Evolutionary conservation across 805 yeast genomes (phyloP).

Genomic region (Wickerhamiella parazyma): DNA sequence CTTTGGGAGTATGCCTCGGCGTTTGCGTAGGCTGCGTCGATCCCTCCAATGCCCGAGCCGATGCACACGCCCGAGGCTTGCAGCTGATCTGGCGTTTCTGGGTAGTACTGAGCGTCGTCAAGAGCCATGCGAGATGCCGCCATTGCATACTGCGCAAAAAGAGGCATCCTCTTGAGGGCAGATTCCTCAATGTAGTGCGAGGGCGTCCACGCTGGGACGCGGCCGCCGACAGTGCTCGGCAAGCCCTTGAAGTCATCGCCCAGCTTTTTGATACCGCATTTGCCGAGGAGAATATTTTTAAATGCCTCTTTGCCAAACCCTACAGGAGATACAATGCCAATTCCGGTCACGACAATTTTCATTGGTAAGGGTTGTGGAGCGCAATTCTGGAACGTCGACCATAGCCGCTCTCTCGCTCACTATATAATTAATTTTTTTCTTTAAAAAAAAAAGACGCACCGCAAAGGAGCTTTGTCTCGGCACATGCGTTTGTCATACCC

Average conservation of each 20-base stretch:
- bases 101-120: conserved; percentile 44
- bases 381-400: too few relatives aligned
- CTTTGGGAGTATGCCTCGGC: conserved; percentile 35
- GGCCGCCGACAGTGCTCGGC: conserved; percentile 66
- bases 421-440: too few relatives aligned
- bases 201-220: conserved; percentile 51
- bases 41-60: conserved; percentile 88
- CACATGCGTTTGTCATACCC: background rate
- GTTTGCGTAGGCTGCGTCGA: conserved; percentile 57
- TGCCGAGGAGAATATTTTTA: conserved; percentile 24
- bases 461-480: too few relatives aligned
- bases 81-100: conserved; percentile 22
- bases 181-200: conserved; percentile 34
- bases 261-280: conserved; percentile 30
- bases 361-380: background rate
- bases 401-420: too few relatives aligned
- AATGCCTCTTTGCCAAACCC: conserved; percentile 47
- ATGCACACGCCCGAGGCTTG: conserved; percentile 50
- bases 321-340: conserved; percentile 76
- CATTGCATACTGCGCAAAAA: conserved; percentile 65
- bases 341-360: conserved; percentile 84
- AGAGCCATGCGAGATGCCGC: conserved; percentile 70
- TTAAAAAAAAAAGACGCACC: too few relatives aligned
- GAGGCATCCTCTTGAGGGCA: conserved; percentile 50
- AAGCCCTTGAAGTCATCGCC: conserved; percentile 36